Conservation (phyloP, 495 filamentous ascomycete genomes). For the Aspergillus bertholletiae region DNA sequence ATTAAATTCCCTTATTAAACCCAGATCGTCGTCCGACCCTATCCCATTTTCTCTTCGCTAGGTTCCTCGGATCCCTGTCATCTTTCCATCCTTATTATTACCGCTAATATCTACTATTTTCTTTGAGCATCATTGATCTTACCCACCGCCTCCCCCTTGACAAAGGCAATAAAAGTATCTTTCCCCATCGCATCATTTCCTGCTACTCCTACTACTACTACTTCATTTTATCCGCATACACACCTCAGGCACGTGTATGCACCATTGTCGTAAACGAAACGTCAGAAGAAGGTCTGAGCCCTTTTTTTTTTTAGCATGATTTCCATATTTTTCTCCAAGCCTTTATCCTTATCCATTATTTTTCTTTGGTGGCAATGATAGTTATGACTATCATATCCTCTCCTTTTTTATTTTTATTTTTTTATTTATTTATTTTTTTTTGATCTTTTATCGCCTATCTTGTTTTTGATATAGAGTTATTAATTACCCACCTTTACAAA, state of each 20-base stretch:
- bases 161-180: not conserved
- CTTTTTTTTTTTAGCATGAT: constrained; percentile 10
- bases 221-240: not conserved
- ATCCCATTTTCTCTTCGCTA: constrained; percentile 1
- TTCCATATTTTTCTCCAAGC: too few species aligned
- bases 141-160: not conserved
- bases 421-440: too few species aligned
- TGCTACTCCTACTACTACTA: too few species aligned
- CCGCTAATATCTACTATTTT: not conserved
- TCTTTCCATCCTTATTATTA: not conserved
- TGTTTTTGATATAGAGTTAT: constrained; percentile 1
- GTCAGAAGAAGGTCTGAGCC: constrained; percentile 6
- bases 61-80: constrained; percentile 1
- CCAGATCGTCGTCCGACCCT: constrained; percentile 7
- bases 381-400: not conserved
- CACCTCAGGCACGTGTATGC: constrained; percentile 7
- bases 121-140: not conserved
- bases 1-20: constrained; percentile 12
- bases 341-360: constrained; percentile 13
- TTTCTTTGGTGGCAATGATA: not conserved
- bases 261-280: constrained; percentile 2
- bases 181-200: not conserved
- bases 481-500: not conserved
- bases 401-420: too few species aligned
- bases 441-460: too few species aligned